Evolutionary conservation across 768 basidiomycete genomes (phyloP).

Genomic region (Boletellus ananas): DNA sequence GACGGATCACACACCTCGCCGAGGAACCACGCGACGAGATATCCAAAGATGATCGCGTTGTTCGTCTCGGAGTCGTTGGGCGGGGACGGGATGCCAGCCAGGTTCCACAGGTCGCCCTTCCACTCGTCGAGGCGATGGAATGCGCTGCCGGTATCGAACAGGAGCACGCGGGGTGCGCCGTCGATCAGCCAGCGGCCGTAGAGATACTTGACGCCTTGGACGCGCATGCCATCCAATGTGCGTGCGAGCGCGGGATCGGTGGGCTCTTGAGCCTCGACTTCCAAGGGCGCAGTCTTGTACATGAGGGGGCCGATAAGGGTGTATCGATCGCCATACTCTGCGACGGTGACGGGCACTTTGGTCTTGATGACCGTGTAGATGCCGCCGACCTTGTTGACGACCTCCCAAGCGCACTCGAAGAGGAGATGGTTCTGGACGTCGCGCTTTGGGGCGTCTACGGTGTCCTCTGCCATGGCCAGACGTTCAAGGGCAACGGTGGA

Average conservation of each 20-base stretch:
- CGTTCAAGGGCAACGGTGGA: conserved; percentile 1
- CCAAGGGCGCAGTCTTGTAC: conserved; percentile 98
- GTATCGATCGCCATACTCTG: conserved; percentile 93
- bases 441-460: conserved; percentile 40
- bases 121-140: conserved; percentile 92
- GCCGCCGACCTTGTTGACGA: conserved; percentile 97
- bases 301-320: conserved; percentile 96
- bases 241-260: conserved; percentile 72
- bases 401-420: conserved; percentile 98
- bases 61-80: conserved; percentile 98
- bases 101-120: conserved; percentile 98
- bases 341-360: conserved; percentile 96
- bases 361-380: conserved; percentile 99
- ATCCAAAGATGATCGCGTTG: conserved; percentile 96
- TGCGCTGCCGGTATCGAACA: conserved; percentile 92
- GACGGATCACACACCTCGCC: conserved; percentile 69
- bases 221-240: conserved; percentile 78
- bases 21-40: conserved; percentile 99
- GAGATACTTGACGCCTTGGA: conserved; percentile 87
- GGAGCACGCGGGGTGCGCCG: conserved; percentile 88
- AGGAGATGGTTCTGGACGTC: conserved; percentile 78
- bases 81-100: conserved; percentile 96
- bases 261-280: conserved; percentile 93
- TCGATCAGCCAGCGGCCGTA: conserved; percentile 99
- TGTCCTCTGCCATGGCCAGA: conserved; percentile 19